These are phyloP conservation scores for Rhynchosporium agropyri DNA, from an alignment of 2,329 filamentous ascomycete species.

Conservation along the genomic window DNA sequence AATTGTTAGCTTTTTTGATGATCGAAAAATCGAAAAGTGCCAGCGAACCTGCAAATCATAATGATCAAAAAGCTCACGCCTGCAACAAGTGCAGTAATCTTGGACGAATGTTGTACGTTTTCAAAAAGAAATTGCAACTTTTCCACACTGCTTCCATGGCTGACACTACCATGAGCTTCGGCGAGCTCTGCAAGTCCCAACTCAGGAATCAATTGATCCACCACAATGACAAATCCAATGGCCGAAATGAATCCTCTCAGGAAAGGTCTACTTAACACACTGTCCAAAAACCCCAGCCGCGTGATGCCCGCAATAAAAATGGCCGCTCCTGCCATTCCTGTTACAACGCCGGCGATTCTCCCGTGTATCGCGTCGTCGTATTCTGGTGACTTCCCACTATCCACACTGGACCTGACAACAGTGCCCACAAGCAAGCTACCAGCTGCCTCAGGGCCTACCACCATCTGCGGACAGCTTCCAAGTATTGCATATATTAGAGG, in stretches of 20 bases:
- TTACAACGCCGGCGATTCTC: slow-evolving; percentile 83
- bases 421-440: slow-evolving; percentile 88
- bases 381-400: slow-evolving; percentile 64
- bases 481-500: slow-evolving; percentile 89
- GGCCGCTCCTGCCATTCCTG: slow-evolving; percentile 83
- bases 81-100: slow-evolving; percentile 75
- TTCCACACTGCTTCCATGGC: slow-evolving; percentile 82
- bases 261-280: slow-evolving; percentile 90
- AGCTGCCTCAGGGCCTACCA: slow-evolving; percentile 92
- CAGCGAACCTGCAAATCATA: slow-evolving; percentile 78
- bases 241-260: slow-evolving; percentile 95
- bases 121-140: slow-evolving; percentile 80
- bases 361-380: slow-evolving; percentile 71
- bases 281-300: slow-evolving; percentile 89
- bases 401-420: slow-evolving; percentile 78
- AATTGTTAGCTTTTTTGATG: slow-evolving; percentile 23
- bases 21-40: neutral
- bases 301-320: slow-evolving; percentile 86
- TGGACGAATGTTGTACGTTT: slow-evolving; percentile 68
- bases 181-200: slow-evolving; percentile 74
- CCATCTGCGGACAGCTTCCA: slow-evolving; percentile 89
- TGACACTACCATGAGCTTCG: slow-evolving; percentile 61
- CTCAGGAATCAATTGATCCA: slow-evolving; percentile 92
- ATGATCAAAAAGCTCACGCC: slow-evolving; percentile 82
- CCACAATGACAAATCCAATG: slow-evolving; percentile 93